Evolutionary conservation across 768 basidiomycete species (phyloP).

Genomic region (Leccinum disarticulatum): DNA sequence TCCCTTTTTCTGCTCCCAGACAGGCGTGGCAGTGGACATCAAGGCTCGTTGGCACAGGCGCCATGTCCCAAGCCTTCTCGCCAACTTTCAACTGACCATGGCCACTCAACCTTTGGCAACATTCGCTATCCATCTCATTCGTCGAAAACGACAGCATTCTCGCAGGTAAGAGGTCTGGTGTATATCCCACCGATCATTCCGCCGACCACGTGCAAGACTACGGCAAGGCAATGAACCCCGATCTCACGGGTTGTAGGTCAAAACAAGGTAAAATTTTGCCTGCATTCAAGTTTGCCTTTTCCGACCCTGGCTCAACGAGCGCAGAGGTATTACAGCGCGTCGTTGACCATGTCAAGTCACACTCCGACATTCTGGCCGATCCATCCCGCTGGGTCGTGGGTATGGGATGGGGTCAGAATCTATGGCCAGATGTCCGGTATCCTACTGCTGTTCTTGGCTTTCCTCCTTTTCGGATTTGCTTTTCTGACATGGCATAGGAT

Average conservation of each 20-base stretch:
- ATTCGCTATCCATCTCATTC: constrained; percentile 22
- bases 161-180: constrained; percentile 45
- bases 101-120: constrained; percentile 21
- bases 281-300: too few species aligned
- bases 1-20: neutral
- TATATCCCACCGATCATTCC: neutral
- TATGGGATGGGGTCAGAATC: constrained; percentile 93
- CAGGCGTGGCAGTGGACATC: constrained; percentile 21
- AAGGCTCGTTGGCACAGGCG: constrained; percentile 24
- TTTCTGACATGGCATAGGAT: constrained; percentile 40
- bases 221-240: constrained; percentile 64
- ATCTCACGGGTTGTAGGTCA: constrained; percentile 55
- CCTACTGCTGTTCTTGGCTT: constrained; percentile 60
- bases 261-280: constrained; percentile 51
- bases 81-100: constrained; percentile 24
- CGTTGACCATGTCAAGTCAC: constrained; percentile 54
- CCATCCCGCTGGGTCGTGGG: constrained; percentile 73
- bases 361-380: constrained; percentile 56
- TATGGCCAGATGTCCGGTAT: constrained; percentile 62
- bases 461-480: constrained; percentile 12
- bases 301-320: neutral
- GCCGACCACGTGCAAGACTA: constrained; percentile 64
- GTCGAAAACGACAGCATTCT: constrained; percentile 46
- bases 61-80: neutral
- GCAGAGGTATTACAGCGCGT: constrained; percentile 65